Conservation (phyloP, 2,329 filamentous ascomycete genomes). For the Elsinoe arachidis region DNA sequence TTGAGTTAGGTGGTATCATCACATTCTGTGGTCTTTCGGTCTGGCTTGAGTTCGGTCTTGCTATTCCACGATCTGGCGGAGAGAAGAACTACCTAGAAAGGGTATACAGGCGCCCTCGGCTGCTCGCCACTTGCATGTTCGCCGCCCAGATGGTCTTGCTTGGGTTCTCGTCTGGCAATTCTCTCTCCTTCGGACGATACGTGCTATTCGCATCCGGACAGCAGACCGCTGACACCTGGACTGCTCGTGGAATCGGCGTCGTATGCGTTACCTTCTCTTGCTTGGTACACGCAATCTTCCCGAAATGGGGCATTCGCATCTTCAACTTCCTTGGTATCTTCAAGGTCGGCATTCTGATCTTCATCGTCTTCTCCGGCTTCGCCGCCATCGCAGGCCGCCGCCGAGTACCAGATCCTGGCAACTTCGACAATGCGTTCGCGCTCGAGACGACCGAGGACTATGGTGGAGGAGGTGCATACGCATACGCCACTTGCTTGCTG, state of each 20-base stretch:
- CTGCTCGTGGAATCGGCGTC: slow-evolving; percentile 48
- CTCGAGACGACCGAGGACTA: slow-evolving; percentile 3
- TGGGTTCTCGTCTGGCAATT: slow-evolving; percentile 33
- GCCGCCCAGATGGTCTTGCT: slow-evolving; percentile 53
- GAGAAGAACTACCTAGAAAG: slow-evolving; percentile 62
- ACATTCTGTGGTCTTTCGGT: slow-evolving; percentile 31
- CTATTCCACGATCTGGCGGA: slow-evolving; percentile 55
- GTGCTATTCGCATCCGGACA: slow-evolving; percentile 14
- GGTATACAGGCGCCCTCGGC: slow-evolving; percentile 52
- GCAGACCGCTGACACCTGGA: slow-evolving; percentile 2
- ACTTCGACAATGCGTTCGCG: slow-evolving; percentile 54
- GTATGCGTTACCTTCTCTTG: slow-evolving; percentile 58
- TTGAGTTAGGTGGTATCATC: background rate
- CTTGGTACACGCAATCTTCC: slow-evolving; percentile 48
- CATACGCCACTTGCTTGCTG: slow-evolving; percentile 60
- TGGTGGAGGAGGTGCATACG: slow-evolving; percentile 54
- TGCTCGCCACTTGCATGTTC: slow-evolving; percentile 54
- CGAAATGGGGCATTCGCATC: slow-evolving; percentile 59
- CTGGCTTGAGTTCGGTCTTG: slow-evolving; percentile 58
- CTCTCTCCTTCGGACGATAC: slow-evolving; percentile 14
- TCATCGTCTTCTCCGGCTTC: slow-evolving; percentile 56
- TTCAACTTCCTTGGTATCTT: slow-evolving; percentile 58
- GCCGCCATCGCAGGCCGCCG: slow-evolving; percentile 53
- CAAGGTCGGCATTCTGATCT: slow-evolving; percentile 57
- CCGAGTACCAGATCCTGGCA: slow-evolving; percentile 53